Evolutionary conservation across 768 basidiomycete species (phyloP).

Genomic region (Hygrocybe punicea): DNA sequence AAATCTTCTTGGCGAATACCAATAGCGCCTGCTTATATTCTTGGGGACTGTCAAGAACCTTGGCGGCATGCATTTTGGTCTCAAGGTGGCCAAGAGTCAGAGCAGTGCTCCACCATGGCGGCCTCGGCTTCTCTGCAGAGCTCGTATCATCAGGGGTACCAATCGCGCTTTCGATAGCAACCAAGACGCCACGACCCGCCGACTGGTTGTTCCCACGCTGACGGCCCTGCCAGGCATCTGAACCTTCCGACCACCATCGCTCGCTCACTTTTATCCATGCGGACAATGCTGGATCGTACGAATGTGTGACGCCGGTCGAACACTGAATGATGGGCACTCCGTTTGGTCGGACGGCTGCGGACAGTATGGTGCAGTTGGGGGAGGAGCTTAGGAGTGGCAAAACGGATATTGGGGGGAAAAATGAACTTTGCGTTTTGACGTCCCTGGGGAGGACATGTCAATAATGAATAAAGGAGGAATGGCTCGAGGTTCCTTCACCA

Average conservation of each 20-base stretch:
- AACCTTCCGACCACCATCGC: slow-evolving; percentile 81
- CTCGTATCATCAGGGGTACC: slow-evolving; percentile 31
- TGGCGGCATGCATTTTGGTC: slow-evolving; percentile 70
- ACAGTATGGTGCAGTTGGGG: slow-evolving; percentile 47
- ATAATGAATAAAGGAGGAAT: neutral
- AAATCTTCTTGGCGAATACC: slow-evolving; percentile 78
- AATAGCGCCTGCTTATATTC: slow-evolving; percentile 80
- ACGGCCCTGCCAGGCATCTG: slow-evolving; percentile 77
- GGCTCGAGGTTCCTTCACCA: slow-evolving; percentile 50
- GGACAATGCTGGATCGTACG: slow-evolving; percentile 66
- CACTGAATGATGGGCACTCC: slow-evolving; percentile 75
- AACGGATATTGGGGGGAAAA: slow-evolving; percentile 66
- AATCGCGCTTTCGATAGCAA: slow-evolving; percentile 49
- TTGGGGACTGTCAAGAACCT: slow-evolving; percentile 69
- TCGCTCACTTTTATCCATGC: slow-evolving; percentile 77
- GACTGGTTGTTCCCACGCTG: slow-evolving; percentile 45
- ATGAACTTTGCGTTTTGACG: slow-evolving; percentile 58
- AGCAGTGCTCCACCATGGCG: slow-evolving; percentile 79
- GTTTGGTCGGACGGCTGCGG: slow-evolving; percentile 69
- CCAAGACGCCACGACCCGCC: slow-evolving; percentile 51
- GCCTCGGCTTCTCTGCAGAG: slow-evolving; percentile 40
- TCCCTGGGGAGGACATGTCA: slow-evolving; percentile 50
- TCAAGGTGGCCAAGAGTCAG: slow-evolving; percentile 88
- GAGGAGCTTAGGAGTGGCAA: slow-evolving; percentile 47
- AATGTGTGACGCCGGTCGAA: slow-evolving; percentile 73